Base-by-base conservation (phyloP, 1,139 yeast genomes). In the Blastobotrys buckinghamii region DNA sequence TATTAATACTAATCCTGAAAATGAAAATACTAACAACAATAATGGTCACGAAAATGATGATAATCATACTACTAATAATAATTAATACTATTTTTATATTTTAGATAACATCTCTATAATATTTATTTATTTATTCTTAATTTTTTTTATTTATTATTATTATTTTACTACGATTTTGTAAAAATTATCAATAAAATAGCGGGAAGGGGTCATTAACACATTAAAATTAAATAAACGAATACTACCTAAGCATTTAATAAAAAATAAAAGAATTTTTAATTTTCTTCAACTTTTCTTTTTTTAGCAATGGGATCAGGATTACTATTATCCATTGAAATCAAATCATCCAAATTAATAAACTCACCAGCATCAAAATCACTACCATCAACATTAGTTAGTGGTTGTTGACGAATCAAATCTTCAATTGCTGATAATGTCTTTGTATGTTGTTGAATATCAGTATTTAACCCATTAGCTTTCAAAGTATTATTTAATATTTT, bases 291-390 rank as follows among this genome's bases (percentile, higher is more conserved):
- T 13, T 29, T 29, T 29, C n/a, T 10, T 29, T 29, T 29, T 13
- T 29, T 29, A 29, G 12, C 12, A 29, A 9, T 12, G 4, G 32
- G 32, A 29, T 29, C 32, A 22, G n/a, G n/a, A 26, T 6, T 26
- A 26, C 9, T 26, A 26, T 26, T 10, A 7, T 10, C n/a, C 6
- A 29, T 10, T 13, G 32, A 29, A 29, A 29, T 29, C 32, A 30
- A 44, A 24, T 44, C 48, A 26, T 45, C 48, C 22, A 40, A 20
- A 33, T 45, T 40, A 6, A 45, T 39, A 40, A 26, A 39, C 12
- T 45, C 44, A 26, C 39, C 29, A 6, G 39, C 42, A 26, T 39
- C 29, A 24, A 39, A 34, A 2, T 37, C 42, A 17, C 10, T 19
- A 16, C 26, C 35, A n/a, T 22, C n/a, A 12, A 16, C 16, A 35